phyloP scores from a whole-genome alignment of 768 basidiomycete species.

The Leccinum uliginosum region DNA sequence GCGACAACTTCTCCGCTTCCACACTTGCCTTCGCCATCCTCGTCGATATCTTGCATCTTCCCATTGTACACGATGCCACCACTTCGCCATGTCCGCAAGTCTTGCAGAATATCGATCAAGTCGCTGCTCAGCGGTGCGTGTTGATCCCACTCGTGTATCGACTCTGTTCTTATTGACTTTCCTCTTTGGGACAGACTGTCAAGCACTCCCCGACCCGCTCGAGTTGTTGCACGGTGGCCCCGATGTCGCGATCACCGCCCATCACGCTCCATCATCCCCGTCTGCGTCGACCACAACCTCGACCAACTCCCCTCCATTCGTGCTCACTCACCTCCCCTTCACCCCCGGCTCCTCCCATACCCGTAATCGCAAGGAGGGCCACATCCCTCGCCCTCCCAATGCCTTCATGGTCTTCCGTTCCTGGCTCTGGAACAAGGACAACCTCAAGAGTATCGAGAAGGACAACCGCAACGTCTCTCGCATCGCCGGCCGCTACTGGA shows the following conservation, averaged over 20 bases:
- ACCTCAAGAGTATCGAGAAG: conserved; percentile 50
- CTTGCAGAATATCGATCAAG: conserved; percentile 41
- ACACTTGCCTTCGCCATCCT: background rate
- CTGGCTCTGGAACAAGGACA: conserved; percentile 51
- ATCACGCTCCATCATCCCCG: conserved; percentile 4
- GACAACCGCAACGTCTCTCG: conserved; percentile 73
- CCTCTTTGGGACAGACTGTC: conserved; percentile 32
- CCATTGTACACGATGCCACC: conserved; percentile 27
- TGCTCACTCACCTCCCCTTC: conserved; percentile 26
- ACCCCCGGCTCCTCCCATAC: conserved; percentile 36
- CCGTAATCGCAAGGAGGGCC: conserved; percentile 39
- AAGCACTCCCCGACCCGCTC: conserved; percentile 16
- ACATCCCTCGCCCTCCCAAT: conserved; percentile 76
- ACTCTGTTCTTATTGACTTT: conserved; percentile 29
- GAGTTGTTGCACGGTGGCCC: conserved; percentile 20
- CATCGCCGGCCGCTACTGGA: conserved; percentile 69
- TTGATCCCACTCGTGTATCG: conserved; percentile 19
- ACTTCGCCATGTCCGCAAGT: conserved; percentile 35
- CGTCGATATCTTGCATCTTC: background rate
- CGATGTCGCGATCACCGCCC: conserved; percentile 7
- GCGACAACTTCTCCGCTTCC: background rate
- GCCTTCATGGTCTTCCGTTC: conserved; percentile 84
- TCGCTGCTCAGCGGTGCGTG: conserved; percentile 32
- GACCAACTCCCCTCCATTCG: conserved; percentile 14
- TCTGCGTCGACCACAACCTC: conserved; percentile 16